Evolutionary conservation across 139 green algal species (phyloP).

Genomic region (Micractinium conductrix): DNA sequence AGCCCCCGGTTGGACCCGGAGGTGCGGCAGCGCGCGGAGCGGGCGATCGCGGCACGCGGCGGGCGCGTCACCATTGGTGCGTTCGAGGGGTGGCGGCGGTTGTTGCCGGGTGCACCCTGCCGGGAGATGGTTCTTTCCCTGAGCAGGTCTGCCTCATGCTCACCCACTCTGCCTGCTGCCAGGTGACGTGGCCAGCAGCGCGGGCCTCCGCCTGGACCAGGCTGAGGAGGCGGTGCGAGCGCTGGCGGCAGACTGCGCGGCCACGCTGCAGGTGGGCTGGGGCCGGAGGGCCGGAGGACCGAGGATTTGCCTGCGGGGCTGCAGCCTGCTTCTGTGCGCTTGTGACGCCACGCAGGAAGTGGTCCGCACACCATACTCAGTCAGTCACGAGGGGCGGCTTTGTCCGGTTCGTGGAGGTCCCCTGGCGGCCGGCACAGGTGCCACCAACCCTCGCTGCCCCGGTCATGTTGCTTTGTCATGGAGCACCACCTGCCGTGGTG

Average conservation of each 20-base stretch:
- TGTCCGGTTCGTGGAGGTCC: too few species aligned
- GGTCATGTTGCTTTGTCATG: not conserved
- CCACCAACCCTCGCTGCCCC: not conserved
- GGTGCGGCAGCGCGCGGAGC: constrained; percentile 9
- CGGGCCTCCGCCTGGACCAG: constrained; percentile 33
- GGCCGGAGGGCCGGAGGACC: not conserved
- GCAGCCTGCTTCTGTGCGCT: too few species aligned
- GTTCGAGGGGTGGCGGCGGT: too few species aligned
- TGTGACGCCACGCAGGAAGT: too few species aligned
- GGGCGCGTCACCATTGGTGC: constrained; percentile 9
- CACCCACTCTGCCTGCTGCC: not conserved
- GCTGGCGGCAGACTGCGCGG: constrained; percentile 42
- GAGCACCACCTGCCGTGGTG: too few species aligned
- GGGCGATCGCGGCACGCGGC: constrained; percentile 17
- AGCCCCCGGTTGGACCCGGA: constrained; percentile 19
- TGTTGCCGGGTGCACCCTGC: too few species aligned
- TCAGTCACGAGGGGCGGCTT: too few species aligned
- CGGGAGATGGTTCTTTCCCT: too few species aligned
- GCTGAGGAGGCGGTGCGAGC: constrained; percentile 37
- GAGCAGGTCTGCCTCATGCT: too few species aligned
- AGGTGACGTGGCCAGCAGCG: constrained; percentile 44
- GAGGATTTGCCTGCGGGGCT: not conserved
- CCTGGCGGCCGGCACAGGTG: not conserved
- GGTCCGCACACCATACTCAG: too few species aligned
- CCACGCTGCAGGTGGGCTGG: constrained; percentile 32